A percentile compares a stretch with the other conserved stretches of the same genome.
Evolutionary conservation across 257 asterid species (phyloP).

Genomic region (Parsonsia alboflavescens): DNA sequence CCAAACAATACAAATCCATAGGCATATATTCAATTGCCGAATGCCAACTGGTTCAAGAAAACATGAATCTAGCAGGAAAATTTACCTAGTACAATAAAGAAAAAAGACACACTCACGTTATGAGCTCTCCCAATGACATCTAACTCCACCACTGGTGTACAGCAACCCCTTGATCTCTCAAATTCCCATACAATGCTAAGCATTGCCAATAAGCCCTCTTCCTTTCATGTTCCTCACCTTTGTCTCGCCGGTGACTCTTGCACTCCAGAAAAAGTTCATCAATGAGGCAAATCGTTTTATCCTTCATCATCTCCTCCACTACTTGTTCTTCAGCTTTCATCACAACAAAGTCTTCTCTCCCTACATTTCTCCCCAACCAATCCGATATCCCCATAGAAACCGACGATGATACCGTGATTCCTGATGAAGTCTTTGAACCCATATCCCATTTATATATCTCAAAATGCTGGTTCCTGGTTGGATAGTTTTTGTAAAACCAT

Average conservation of each 20-base stretch:
- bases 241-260: slow-evolving; percentile 12
- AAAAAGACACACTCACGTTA: neutral
- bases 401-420: neutral
- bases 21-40: no score
- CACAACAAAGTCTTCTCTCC: slow-evolving; percentile 48
- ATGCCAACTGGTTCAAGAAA: neutral
- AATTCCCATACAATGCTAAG: slow-evolving; percentile 48
- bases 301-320: slow-evolving; percentile 51
- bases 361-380: slow-evolving; percentile 41
- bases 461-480: slow-evolving; percentile 54
- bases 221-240: slow-evolving; percentile 22
- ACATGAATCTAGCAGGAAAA: neutral
- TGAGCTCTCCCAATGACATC: slow-evolving; percentile 2
- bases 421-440: slow-evolving; percentile 14
- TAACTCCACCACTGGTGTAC: slow-evolving; percentile 65
- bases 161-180: slow-evolving; percentile 55
- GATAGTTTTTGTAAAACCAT: slow-evolving; percentile 68
- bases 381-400: slow-evolving; percentile 13
- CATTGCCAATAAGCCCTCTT: slow-evolving; percentile 60
- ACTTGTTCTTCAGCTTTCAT: slow-evolving; percentile 60
- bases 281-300: slow-evolving; percentile 26
- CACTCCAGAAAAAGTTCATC: slow-evolving; percentile 17
- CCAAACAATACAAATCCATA: no score
- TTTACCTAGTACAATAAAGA: neutral
- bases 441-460: slow-evolving; percentile 35